Percentiles rank a stretch among this genome's conserved stretches.
Conservation (phyloP, 169 alveolate genomes). For the Plasmodium sp. region DNA sequence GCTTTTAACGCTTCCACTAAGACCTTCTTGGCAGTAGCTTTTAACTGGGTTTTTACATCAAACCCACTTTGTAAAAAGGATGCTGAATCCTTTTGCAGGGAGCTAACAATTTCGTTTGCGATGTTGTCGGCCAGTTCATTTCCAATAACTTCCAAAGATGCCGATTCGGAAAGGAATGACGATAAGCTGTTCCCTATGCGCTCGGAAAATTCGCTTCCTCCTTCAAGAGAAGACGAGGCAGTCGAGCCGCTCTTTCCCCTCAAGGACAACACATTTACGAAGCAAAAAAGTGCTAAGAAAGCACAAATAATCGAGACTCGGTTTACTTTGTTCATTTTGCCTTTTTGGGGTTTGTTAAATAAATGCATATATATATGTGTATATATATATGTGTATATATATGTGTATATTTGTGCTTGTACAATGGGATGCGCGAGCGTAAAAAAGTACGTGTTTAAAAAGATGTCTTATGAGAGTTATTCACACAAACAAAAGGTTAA, state of each 20-base stretch:
- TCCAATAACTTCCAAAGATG: slow-evolving; percentile 23
- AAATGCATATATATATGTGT: background rate
- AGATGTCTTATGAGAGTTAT: slow-evolving; percentile 17
- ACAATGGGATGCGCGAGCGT: background rate
- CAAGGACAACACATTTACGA: slow-evolving; percentile 45
- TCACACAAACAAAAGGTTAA: background rate
- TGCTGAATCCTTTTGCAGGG: slow-evolving; percentile 40
- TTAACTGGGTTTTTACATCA: slow-evolving; percentile 38
- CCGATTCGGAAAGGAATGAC: slow-evolving; percentile 28
- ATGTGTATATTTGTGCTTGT: background rate
- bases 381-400: background rate
- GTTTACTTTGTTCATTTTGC: slow-evolving; percentile 52
- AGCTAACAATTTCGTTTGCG: slow-evolving; percentile 38
- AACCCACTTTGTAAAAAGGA: slow-evolving; percentile 60
- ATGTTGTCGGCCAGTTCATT: slow-evolving; percentile 47
- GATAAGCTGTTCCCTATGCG: slow-evolving; percentile 39
- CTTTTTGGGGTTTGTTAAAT: background rate
- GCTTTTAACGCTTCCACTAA: slow-evolving; percentile 36
- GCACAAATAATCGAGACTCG: slow-evolving; percentile 48
- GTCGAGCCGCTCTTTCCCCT: slow-evolving; percentile 29
- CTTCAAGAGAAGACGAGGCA: slow-evolving; percentile 27
- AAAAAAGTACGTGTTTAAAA: background rate
- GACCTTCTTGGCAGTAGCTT: slow-evolving; percentile 32
- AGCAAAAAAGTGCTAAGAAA: slow-evolving; percentile 28
- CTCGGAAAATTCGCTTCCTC: slow-evolving; percentile 27